A percentile compares a stretch with the other conserved stretches of the same genome.
phyloP scores from a whole-genome alignment of 108 stramenopile genomes.

The Epithemia pelagica region DNA sequence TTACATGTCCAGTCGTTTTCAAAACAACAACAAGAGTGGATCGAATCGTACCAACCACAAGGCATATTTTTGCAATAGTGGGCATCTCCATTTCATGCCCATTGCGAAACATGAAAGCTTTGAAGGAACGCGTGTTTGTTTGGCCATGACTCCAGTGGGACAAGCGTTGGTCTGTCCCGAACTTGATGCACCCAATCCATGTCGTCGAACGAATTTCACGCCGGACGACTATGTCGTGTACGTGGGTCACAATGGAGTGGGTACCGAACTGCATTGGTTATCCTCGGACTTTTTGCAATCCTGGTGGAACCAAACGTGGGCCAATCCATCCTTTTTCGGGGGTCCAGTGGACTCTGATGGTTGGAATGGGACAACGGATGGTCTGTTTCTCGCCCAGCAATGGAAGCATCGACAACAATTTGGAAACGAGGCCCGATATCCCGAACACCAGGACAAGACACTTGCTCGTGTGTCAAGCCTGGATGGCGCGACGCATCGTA shows the following conservation, averaged over 20 bases:
- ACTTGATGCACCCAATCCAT: too few species aligned
- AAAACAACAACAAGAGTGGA: neutral
- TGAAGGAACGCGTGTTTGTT: slow-evolving; percentile 27
- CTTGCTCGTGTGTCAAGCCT: too few species aligned
- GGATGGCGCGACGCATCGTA: too few species aligned
- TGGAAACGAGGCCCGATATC: too few species aligned
- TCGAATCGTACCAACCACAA: neutral
- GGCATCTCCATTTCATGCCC: slow-evolving; percentile 8
- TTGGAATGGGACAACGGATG: too few species aligned
- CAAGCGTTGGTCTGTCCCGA: slow-evolving; percentile 28
- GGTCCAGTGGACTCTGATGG: too few species aligned
- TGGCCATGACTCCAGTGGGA: slow-evolving; percentile 38
- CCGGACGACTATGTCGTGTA: slow-evolving; percentile 25
- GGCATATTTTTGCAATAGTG: slow-evolving; percentile 24
- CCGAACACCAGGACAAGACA: too few species aligned
- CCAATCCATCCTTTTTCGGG: too few species aligned
- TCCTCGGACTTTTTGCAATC: slow-evolving; percentile 20
- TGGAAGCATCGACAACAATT: too few species aligned
- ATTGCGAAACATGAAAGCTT: slow-evolving; percentile 7
- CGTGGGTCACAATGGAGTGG: slow-evolving; percentile 27
- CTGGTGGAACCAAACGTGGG: slow-evolving; percentile 22
- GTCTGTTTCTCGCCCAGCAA: too few species aligned
- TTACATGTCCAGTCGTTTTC: slow-evolving; percentile 5
- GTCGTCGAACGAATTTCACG: neutral
- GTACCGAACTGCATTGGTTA: slow-evolving; percentile 41